phyloP scores from a whole-genome alignment of 2,329 filamentous ascomycete species.

The Pseudogymnoascus destructans region DNA sequence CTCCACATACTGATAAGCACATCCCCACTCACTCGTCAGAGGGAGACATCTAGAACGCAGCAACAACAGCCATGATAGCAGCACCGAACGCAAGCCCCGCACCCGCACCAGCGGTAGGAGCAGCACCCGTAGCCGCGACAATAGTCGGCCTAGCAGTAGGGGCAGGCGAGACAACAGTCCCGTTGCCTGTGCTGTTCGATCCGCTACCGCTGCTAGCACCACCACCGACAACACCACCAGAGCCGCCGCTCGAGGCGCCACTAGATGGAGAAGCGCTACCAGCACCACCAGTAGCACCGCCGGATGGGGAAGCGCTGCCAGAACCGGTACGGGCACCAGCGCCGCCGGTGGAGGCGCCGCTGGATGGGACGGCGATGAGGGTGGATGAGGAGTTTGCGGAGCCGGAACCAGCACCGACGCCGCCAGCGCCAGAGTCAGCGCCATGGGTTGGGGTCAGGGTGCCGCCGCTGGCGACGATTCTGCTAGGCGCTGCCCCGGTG shows the following conservation, averaged over 20 bases:
- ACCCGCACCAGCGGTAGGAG: background rate
- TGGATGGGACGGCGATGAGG: background rate
- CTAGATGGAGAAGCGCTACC: background rate
- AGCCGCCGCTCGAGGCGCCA: background rate
- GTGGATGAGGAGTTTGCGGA: background rate
- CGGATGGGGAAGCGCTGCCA: background rate
- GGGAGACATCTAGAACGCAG: slow-evolving; percentile 1
- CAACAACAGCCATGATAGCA: slow-evolving; percentile 6
- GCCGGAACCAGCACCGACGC: background rate
- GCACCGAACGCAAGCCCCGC: background rate
- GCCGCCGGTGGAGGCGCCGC: background rate
- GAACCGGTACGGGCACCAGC: background rate
- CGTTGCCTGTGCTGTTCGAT: background rate
- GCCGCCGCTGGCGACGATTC: background rate
- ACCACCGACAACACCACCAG: background rate
- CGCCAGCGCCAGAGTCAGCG: background rate
- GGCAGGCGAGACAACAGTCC: background rate
- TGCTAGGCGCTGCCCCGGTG: background rate
- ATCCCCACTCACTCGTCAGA: background rate
- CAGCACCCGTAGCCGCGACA: background rate
- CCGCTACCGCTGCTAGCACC: background rate
- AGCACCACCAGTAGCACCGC: background rate
- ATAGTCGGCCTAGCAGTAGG: background rate
- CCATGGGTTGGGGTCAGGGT: background rate
- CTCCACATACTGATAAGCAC: background rate